These are phyloP conservation scores for Coccomyxa subellipsoidea DNA, from an alignment of 163 green algal genomes.

Conservation along the genomic window DNA sequence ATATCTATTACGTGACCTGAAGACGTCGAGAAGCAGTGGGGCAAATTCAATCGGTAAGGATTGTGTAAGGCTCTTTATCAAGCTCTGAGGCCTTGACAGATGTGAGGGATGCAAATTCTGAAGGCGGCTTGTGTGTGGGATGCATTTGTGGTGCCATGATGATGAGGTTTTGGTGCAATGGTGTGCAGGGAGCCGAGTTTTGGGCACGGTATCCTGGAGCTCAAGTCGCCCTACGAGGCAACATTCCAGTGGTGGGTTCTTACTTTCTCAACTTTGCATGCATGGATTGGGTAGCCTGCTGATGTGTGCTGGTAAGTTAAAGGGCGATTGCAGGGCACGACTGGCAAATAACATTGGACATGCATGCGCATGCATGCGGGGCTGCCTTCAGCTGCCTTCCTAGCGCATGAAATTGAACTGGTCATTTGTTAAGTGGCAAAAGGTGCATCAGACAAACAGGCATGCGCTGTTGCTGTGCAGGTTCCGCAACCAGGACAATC, in stretches of 20 bases:
- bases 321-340: too few relatives aligned
- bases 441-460: not conserved
- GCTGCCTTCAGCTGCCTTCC: too few relatives aligned
- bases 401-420: too few relatives aligned
- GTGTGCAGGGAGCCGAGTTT: slow-evolving; percentile 47
- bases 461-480: not conserved
- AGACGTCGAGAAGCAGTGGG: too few relatives aligned
- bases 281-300: not conserved
- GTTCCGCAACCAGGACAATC: not conserved
- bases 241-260: slow-evolving; percentile 36
- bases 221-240: slow-evolving; percentile 46
- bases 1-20: too few relatives aligned
- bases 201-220: slow-evolving; percentile 39
- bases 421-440: too few relatives aligned
- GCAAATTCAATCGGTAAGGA: too few relatives aligned
- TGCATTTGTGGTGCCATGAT: not conserved
- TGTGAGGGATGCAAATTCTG: too few relatives aligned
- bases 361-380: too few relatives aligned
- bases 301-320: not conserved
- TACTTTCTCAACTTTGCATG: not conserved
- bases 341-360: too few relatives aligned
- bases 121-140: not conserved
- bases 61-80: too few relatives aligned
- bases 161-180: not conserved
- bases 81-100: too few relatives aligned